A percentile compares a stretch with the other conserved stretches of the same genome.
phyloP scores from a whole-genome alignment of 192 early-diverging fungal genomes.

The Jimgerdemannia flammicorona region DNA sequence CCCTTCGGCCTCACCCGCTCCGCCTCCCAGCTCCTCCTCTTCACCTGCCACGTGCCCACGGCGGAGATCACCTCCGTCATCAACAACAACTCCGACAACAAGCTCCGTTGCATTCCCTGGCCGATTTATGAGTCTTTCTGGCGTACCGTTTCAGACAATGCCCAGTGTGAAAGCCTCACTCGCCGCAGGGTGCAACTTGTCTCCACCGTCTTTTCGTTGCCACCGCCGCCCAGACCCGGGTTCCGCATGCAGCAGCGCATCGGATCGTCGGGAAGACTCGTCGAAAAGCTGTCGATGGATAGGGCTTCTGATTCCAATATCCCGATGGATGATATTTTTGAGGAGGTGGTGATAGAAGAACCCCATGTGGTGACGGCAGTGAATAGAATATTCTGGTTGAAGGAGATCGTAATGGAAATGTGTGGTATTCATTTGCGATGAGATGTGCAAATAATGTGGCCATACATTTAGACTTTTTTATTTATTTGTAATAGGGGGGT shows the following conservation, averaged over 20 bases:
- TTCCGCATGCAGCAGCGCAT: background rate
- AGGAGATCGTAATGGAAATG: background rate
- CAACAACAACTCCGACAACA: slow-evolving; percentile 13
- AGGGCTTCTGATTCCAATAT: background rate
- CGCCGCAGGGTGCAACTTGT: background rate
- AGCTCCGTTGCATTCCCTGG: slow-evolving; percentile 17
- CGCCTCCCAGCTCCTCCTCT: slow-evolving; percentile 26
- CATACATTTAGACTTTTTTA: too few species aligned
- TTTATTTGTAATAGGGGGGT: too few species aligned
- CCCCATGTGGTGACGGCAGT: background rate
- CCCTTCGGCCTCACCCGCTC: slow-evolving; percentile 18
- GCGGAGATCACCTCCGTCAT: slow-evolving; percentile 17
- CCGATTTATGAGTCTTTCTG: slow-evolving; percentile 11
- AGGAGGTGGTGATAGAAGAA: background rate
- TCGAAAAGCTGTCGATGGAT: background rate
- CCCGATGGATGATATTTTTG: background rate
- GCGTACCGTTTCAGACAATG: background rate
- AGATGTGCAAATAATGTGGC: too few species aligned
- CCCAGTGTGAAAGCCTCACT: background rate
- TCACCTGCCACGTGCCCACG: slow-evolving; percentile 16
- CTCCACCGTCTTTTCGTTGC: background rate
- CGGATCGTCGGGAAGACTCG: background rate
- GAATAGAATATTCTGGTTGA: background rate
- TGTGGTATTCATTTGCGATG: background rate
- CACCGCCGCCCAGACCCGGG: background rate